Evolutionary conservation across 129 eudicot species (phyloP), one percentile per base, ranked within the genome.

Genomic region (Smallanthus sonchifolius): DNA sequence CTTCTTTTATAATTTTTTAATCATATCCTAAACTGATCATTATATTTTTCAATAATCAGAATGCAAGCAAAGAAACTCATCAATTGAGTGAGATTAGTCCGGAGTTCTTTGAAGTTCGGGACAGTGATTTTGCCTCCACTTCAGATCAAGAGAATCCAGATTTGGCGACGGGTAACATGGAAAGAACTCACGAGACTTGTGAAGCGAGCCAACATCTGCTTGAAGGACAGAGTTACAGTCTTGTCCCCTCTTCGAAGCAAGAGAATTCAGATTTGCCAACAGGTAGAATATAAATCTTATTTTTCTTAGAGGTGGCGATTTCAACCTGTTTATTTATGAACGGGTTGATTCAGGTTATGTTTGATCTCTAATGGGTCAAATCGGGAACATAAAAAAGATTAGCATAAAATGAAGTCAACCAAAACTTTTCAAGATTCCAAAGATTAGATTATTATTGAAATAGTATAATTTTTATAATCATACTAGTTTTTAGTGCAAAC

Each of bases 191-290:
- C 7, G 82, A 62, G 56, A 28, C 67, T 4, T 49, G 43, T 62
- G 69, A 67, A 47, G 72, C 82, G 42, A 85, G 72, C 66, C 75
- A 78, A 56, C 81, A 54, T 20, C 17, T 14, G 4, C 65, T 47
- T 35, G 75, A 76, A 64, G 68, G 48, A 55, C 54, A 47, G 13
- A 55, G 77, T 24, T 60, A 76, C 60, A 74, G 71, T 84, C 69
- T 36, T 32, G 75, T 79, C 42, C 65, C 86, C 28, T 79, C 88
- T 9, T 87, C 83, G 36, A 76, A 85, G 77, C 80, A 75, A 75
- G 86, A 83, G 38, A 74, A 76, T 6, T 14, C 76, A 59, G 65
- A 76, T 71, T 72, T 44, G 78, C 73, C 75, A 40, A 73, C 87
- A 80, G 97, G 97, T 87, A 77, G 28, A 14, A 1, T 44, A 34